Base-by-base conservation (phyloP, 108 stramenopile genomes). In the Mayamaea pseudoterrestris region DNA sequence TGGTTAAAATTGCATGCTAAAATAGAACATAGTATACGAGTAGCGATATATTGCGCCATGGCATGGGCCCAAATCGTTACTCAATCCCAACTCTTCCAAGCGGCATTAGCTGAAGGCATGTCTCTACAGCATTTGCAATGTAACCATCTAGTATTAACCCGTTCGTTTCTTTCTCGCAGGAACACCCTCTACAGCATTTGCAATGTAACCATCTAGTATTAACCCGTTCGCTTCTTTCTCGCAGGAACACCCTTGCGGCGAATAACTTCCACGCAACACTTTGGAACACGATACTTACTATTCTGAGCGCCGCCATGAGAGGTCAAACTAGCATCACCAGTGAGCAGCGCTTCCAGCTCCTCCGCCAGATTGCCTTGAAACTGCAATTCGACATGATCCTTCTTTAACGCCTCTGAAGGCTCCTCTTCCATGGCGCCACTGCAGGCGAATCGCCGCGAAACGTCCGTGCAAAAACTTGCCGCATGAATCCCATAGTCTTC, bases 211-310 rank as follows among this genome's bases (percentile, higher is more conserved):
- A n/a, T n/a, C n/a, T n/a, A n/a, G n/a, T n/a, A n/a, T n/a, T n/a
- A n/a, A n/a, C n/a, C n/a, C n/a, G n/a, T n/a, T n/a, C n/a, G n/a
- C 8, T 39, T 39, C 8, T 20, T 20, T 39, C 20, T 39, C 37
- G 69, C 72, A 36, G 86, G 79, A 13, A 84, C 80, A 42, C 83
- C 83, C 43, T 84, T 90, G 31, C 65, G 62, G 32, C 84, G 45
- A 4, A 28, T 52, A 16, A 77, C 61, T 7, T 71, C 61, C 13
- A 90, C 62, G 0, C 74, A 66, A 50, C 50, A 56, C 36, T 65
- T 65, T 18, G 87, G 82, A 14, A 90, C 27, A 30, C 30, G 35
- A 26, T 79, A 83, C 3, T 65, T 60, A 5, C 63, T 51, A 32
- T 65, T 70, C 37, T 82, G 80, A 14, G 64, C 73, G 17, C 83